These are phyloP conservation scores for Fusarium proliferatum DNA, from an alignment of 2,329 filamentous ascomycete genomes.

Conservation along the genomic window DNA sequence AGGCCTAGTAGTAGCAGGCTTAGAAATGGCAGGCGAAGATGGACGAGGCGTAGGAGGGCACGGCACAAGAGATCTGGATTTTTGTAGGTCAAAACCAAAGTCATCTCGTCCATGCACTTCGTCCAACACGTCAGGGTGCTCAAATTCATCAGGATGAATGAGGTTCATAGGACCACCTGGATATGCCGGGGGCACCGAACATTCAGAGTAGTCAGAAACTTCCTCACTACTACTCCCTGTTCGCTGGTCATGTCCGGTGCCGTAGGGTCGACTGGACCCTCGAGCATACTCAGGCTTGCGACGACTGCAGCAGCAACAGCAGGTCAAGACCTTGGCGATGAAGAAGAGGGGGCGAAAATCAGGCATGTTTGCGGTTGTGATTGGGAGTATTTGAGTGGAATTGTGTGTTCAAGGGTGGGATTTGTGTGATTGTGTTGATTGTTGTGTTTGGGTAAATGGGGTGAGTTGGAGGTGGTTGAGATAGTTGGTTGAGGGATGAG, in stretches of 20 bases:
- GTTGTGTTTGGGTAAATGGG: not conserved
- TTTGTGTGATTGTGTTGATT: not conserved
- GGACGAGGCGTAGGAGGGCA: not conserved
- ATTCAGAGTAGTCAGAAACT: not conserved
- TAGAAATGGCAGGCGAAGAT: not conserved
- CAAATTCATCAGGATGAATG: slow-evolving; percentile 7
- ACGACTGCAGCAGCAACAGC: slow-evolving; percentile 2
- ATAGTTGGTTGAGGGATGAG: not conserved
- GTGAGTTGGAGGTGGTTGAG: not conserved
- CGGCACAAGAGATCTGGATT: not conserved
- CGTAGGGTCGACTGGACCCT: not conserved
- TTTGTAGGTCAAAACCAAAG: not conserved
- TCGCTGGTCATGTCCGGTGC: not conserved
- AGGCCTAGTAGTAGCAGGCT: not conserved
- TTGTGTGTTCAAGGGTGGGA: not conserved
- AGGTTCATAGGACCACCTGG: not conserved
- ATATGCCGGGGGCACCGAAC: not conserved
- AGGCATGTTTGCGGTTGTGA: slow-evolving; percentile 12
- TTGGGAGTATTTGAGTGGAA: not conserved
- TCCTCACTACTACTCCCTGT: not conserved
- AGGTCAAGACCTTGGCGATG: slow-evolving; percentile 8
- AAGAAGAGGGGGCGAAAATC: slow-evolving; percentile 30
- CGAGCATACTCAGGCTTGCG: not conserved
- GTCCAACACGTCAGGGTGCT: not conserved
- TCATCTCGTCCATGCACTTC: not conserved